Evolutionary conservation across 2,329 filamentous ascomycete species (phyloP).

Genomic region (Parascedosporium putredinis): DNA sequence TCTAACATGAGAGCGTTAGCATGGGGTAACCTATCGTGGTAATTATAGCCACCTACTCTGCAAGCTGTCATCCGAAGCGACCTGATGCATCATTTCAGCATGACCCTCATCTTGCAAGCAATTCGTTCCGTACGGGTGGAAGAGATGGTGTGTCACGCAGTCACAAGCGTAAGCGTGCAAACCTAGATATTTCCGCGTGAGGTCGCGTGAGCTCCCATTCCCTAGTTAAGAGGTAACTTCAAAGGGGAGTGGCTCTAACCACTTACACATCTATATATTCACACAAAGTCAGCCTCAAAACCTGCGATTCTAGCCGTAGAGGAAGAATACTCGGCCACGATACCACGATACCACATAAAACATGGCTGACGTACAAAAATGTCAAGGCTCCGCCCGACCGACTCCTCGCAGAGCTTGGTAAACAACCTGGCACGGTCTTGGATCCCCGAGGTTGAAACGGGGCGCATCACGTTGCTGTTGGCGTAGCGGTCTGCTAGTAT

Average conservation of each 20-base stretch:
- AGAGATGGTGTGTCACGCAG: slow-evolving; percentile 59
- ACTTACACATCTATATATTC: slow-evolving; percentile 13
- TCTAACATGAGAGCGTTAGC: slow-evolving; percentile 26
- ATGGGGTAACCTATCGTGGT: not conserved
- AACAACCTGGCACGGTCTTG: slow-evolving; percentile 46
- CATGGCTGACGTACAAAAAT: slow-evolving; percentile 41
- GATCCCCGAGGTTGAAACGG: slow-evolving; percentile 45
- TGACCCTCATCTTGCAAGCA: slow-evolving; percentile 46
- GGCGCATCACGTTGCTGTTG: slow-evolving; percentile 54
- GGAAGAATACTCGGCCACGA: not conserved
- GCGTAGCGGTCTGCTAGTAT: slow-evolving; percentile 57
- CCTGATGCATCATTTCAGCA: slow-evolving; percentile 56
- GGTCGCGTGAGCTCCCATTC: slow-evolving; percentile 15
- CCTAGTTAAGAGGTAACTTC: not conserved
- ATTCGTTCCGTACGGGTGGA: slow-evolving; percentile 53
- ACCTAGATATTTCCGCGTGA: slow-evolving; percentile 14
- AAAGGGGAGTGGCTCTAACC: not conserved
- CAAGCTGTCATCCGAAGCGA: slow-evolving; percentile 57
- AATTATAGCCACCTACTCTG: slow-evolving; percentile 38
- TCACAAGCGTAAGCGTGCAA: slow-evolving; percentile 61
- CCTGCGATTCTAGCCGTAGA: not conserved
- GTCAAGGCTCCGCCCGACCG: slow-evolving; percentile 38
- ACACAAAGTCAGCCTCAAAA: too few species aligned
- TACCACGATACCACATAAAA: too few species aligned
- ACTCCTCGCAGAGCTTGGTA: slow-evolving; percentile 37